Evolutionary conservation across 2,329 filamentous ascomycete genomes (phyloP), one percentile per base, ranked within the genome.

Genomic region (Cercospora sojina): DNA sequence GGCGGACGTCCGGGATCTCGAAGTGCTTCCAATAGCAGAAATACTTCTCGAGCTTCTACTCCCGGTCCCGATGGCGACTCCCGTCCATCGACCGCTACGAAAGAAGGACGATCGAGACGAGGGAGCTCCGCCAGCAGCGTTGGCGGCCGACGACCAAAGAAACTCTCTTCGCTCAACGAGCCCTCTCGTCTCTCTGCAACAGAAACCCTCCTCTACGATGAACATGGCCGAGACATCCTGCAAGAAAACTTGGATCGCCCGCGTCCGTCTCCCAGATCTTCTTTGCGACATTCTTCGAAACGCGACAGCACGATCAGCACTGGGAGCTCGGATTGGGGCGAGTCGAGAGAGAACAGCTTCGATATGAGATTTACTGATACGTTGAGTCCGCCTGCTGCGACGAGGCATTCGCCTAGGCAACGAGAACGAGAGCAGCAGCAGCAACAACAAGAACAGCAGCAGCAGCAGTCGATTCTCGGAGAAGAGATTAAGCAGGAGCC

Each of bases 171-270:
- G 2, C 57, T 65, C 31, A 68, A 70, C 20, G 66, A 69, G 20
- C 70, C 67, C 18, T 75, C 74, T 60, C 62, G 74, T 12, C 68
- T 76, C 5, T 71, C 68, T 3, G 70, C 73, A 9, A 74, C 74
- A 12, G 74, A 75, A 64, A 75, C 72, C 5, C 35, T 76, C 7
- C 55, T 75, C 47, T 67, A 73, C 56, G 70, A 68, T n/a, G 64
- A 67, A 3, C 64, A 47, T 7, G 65, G 68, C n/a, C 59, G 59
- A 53, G 47, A 62, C 7, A 18, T 55, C 5, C 3, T 55, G 13
- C 59, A 53, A 38, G 59, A 62, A 20, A 18, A 55, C 29, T 20
- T 53, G 12, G 27, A 20, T 18, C 27, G 59, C 25, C 47, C 59
- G 4, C 12, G 47, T 3, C 47, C 29, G 4, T 27, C 29, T 18